These are phyloP conservation scores for Daldinia concentrica DNA, from an alignment of 495 filamentous ascomycete species.

Conservation along the genomic window DNA sequence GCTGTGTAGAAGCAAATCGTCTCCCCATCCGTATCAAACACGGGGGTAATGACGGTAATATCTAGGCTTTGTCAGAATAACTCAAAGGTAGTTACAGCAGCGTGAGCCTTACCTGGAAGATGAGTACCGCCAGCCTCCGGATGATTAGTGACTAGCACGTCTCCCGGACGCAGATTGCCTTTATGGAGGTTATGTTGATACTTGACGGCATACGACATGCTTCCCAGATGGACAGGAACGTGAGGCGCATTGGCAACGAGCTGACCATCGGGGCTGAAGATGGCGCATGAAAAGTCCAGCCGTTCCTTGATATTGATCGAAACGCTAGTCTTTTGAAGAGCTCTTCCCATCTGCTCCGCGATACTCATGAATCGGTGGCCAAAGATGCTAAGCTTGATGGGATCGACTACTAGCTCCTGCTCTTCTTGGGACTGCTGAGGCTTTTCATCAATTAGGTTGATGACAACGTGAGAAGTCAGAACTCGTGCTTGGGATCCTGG, in stretches of 20 bases:
- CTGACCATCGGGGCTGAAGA: constrained; percentile 88
- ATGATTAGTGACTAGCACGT: constrained; percentile 95
- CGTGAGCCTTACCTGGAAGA: constrained; percentile 63
- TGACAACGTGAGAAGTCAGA: constrained; percentile 67
- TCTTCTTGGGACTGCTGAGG: constrained; percentile 50
- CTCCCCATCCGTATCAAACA: constrained; percentile 73
- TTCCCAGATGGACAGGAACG: constrained; percentile 88
- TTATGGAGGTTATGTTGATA: constrained; percentile 93
- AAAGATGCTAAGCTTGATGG: constrained; percentile 95
- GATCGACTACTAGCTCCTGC: constrained; percentile 65
- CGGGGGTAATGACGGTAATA: constrained; percentile 93
- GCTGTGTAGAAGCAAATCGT: constrained; percentile 94
- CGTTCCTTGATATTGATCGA: constrained; percentile 98
- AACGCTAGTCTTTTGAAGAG: constrained; percentile 95
- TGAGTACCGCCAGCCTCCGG: constrained; percentile 86
- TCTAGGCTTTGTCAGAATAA: constrained; percentile 47
- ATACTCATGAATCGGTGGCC: constrained; percentile 99
- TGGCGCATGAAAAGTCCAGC: constrained; percentile 93
- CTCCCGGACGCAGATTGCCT: constrained; percentile 85
- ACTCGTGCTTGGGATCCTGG: constrained; percentile 70
- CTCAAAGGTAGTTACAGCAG: neutral
- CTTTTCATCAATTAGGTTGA: constrained; percentile 69
- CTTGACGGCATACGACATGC: constrained; percentile 89
- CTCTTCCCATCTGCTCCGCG: constrained; percentile 96
- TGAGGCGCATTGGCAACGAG: constrained; percentile 96